A percentile compares a stretch with the other conserved stretches of the same genome.
Conservation (phyloP, 2,329 filamentous ascomycete genomes). For the Penicillium sp. region DNA sequence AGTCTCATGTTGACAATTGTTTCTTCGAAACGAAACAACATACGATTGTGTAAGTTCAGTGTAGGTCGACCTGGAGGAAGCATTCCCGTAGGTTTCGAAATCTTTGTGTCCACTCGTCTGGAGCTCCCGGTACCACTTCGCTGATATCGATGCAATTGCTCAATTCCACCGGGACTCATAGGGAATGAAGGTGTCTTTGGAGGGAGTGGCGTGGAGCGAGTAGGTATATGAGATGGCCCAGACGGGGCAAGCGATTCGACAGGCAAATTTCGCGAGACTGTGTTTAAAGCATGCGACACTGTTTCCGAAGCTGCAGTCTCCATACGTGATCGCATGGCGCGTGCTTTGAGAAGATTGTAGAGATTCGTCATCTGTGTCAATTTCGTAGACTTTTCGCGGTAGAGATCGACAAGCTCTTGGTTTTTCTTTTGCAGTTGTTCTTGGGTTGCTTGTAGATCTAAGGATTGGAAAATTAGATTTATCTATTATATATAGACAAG, state of each 20-base stretch:
- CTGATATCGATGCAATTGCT: constrained; percentile 41
- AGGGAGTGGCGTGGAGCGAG: constrained; percentile 8
- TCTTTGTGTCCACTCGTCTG: constrained; percentile 24
- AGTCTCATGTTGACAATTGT: neutral
- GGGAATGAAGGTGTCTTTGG: constrained; percentile 29
- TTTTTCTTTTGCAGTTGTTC: constrained; percentile 68
- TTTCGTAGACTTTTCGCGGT: constrained; percentile 69
- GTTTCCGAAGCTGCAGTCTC: constrained; percentile 57
- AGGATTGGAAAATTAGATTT: constrained; percentile 4
- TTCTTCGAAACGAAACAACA: constrained; percentile 1
- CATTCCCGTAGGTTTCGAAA: constrained; percentile 28
- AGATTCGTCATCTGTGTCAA: constrained; percentile 66
- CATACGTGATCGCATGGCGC: constrained; percentile 55
- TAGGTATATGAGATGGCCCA: neutral
- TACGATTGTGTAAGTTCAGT: constrained; percentile 25
- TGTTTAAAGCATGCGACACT: constrained; percentile 48
- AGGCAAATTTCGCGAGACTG: constrained; percentile 25
- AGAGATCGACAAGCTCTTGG: constrained; percentile 66
- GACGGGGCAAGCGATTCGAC: constrained; percentile 6
- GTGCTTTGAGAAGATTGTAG: constrained; percentile 58
- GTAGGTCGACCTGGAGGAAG: constrained; percentile 28
- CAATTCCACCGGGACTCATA: constrained; percentile 29
- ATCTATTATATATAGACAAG: neutral
- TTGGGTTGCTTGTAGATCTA: constrained; percentile 62
- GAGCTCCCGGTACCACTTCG: constrained; percentile 42